Evolutionary conservation across 202 grass and related monocot genomes (phyloP), one percentile per base, ranked within the genome.

Genomic region (Setaria viridis): DNA sequence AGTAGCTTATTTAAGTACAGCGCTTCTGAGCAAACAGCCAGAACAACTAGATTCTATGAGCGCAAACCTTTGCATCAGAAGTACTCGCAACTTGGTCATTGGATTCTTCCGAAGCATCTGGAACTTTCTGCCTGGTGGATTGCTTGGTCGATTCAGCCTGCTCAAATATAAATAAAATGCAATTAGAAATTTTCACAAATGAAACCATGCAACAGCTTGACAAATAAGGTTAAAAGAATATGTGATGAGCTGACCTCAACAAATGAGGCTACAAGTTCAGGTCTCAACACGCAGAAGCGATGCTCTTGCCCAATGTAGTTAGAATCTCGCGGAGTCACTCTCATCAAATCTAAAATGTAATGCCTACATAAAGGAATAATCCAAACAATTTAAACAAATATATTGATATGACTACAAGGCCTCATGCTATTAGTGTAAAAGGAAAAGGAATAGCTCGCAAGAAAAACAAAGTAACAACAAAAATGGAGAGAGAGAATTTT

Each of bases 261-360:
- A 89, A 97, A 99, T 81, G 94, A 89, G 76, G 90, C 82, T 84
- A 97, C 84, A 54, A 99, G 97, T 79, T 99, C 97, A 11, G 97
- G 94, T 67, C 97, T 91, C 87, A 99, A 88, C 17, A 97, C 94
- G 75, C 90, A 99, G 81, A 99, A 99, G 19, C 94, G 91, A 55
- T 97, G 85, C 56, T 91, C 90, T 80, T 90, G 83, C 90, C 92
- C 97, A 84, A 89, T 90, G 82, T 93, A 99, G 77, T 99, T 99
- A 83, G 94, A 92, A 91, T 99, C 97, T 73, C 97, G 90, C 42
- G 97, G 97, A 80, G 97, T 99, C 45, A 99, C 97, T 90, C 97
- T 93, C 97, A 99, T 99, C 80, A 99, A 86, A 89, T 99, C 97
- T 85, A 99, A 90, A 86, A 99, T 94, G 78, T 99, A 99, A 90